phyloP scores from a whole-genome alignment of 2,329 filamentous ascomycete genomes.

The Alternaria brassicicola region DNA sequence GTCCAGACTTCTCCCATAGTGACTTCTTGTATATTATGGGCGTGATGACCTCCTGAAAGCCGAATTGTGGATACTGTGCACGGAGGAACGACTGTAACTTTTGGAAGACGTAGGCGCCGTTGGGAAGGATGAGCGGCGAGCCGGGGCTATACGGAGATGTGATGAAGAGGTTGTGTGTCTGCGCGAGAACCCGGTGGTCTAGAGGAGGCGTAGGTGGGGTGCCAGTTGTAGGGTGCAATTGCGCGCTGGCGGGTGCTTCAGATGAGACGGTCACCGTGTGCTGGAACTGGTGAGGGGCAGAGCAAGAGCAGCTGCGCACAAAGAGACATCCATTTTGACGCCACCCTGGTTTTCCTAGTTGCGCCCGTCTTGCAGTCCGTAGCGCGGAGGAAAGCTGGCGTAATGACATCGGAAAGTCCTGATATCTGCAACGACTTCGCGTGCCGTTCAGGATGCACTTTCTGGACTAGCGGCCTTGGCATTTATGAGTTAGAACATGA shows the following conservation, averaged over 20 bases:
- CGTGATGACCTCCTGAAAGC: constrained; percentile 86
- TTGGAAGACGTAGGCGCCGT: constrained; percentile 83
- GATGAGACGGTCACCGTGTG: constrained; percentile 29
- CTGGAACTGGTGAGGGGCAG: constrained; percentile 35
- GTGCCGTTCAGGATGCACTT: constrained; percentile 26
- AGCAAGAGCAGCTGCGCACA: constrained; percentile 43
- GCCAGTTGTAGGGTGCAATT: constrained; percentile 40
- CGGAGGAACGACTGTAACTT: constrained; percentile 81
- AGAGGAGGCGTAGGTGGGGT: constrained; percentile 48
- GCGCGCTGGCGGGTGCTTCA: constrained; percentile 23
- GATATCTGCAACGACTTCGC: constrained; percentile 15
- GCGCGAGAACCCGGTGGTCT: constrained; percentile 59
- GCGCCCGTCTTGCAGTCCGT: constrained; percentile 14
- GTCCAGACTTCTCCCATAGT: constrained; percentile 83
- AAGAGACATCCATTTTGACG: constrained; percentile 18
- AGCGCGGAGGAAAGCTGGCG: constrained; percentile 30
- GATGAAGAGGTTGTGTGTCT: constrained; percentile 74
- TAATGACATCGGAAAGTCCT: constrained; percentile 41
- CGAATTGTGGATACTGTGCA: constrained; percentile 81
- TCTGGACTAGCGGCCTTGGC: constrained; percentile 37
- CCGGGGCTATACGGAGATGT: constrained; percentile 82
- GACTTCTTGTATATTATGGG: constrained; percentile 90
- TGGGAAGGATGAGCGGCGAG: constrained; percentile 82
- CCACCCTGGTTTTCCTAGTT: constrained; percentile 3
- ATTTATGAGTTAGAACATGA: constrained; percentile 14